phyloP scores from a whole-genome alignment of 2,329 filamentous ascomycete genomes.

The Lasiodiplodia theobromae region DNA sequence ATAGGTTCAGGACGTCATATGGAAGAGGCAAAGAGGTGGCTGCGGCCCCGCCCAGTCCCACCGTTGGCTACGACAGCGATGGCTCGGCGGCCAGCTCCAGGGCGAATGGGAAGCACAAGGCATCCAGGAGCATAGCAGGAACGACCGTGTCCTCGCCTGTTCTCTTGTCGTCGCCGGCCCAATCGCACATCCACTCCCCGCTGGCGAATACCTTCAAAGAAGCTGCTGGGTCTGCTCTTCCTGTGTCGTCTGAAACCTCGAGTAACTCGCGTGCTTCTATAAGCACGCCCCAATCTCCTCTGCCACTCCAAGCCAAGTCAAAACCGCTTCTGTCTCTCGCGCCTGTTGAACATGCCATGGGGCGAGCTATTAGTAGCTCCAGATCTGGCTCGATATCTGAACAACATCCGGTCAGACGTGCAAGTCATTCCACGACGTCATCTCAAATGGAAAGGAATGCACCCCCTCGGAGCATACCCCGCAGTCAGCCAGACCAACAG shows the following conservation, averaged over 20 bases:
- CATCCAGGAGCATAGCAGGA: constrained; percentile 39
- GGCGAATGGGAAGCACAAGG: constrained; percentile 31
- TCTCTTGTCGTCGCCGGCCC: constrained; percentile 41
- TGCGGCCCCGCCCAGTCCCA: constrained; percentile 42
- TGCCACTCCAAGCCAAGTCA: constrained; percentile 38
- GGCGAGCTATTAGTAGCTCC: constrained; percentile 12
- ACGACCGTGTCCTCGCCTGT: constrained; percentile 46
- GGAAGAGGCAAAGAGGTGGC: constrained; percentile 68
- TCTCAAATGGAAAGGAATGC: constrained; percentile 24
- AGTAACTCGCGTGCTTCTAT: constrained; percentile 40
- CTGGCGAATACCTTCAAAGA: constrained; percentile 47
- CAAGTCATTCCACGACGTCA: constrained; percentile 29
- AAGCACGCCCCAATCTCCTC: constrained; percentile 42
- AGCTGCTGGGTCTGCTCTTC: constrained; percentile 36
- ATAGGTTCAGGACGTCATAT: constrained; percentile 82
- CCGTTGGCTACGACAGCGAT: constrained; percentile 42
- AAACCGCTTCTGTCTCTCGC: constrained; percentile 39
- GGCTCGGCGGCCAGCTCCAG: constrained; percentile 37
- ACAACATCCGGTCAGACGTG: constrained; percentile 7
- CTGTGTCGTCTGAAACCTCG: constrained; percentile 22
- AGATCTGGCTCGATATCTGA: constrained; percentile 27
- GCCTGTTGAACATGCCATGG: constrained; percentile 29
- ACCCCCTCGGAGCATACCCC: constrained; percentile 24
- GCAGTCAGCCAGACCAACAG: constrained; percentile 19
- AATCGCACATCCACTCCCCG: constrained; percentile 49